Evolutionary conservation across 2,329 filamentous ascomycete genomes (phyloP), one percentile per base, ranked within the genome.

Genomic region (Macroventuria anomochaeta): DNA sequence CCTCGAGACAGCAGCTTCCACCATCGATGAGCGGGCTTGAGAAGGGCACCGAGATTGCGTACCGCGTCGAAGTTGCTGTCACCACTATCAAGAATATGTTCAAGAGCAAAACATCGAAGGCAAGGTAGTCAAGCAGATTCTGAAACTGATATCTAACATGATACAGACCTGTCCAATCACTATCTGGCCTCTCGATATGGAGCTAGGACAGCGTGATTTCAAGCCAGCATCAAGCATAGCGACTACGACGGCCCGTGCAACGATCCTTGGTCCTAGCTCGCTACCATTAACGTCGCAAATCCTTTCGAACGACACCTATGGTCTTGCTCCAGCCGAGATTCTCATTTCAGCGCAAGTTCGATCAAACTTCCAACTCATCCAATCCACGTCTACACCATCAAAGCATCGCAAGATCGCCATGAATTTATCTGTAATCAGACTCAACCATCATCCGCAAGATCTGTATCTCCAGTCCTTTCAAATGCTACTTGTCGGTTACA

Each of bases 391-490:
- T n/a, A n/a, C n/a, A n/a, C n/a, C n/a, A n/a, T n/a, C n/a, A 8
- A n/a, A 1, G 13, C 10, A 26, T n/a, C 46, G 47, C 20, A 31
- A 49, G 3, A 17, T 59, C 18, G 18, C 40, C 7, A 56, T 63
- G 58, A 25, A 36, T 15, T 44, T 63, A 6, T 37, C 29, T 4
- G 33, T 59, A 2, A 51, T 28, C 20, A 57, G 52, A 12, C 31
- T 58, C 3, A 38, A 52, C 31, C 12, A 20, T 5, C 36, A 38
- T 28, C 18, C 43, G 7, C 21, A 55, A 7, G 39, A 55, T 3
- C n/a, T 61, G 3, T 57, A 54, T 28, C 54, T 61, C 13, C 52
- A 57, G 28, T 53, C 42, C 15, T 61, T 63, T n/a, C 58, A 63
- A 28, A 50, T 58, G 46, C 37, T 63, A 2, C 51, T 63, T 7